These are phyloP conservation scores for Eucalyptus urophylla DNA, from an alignment of 345 rosid species.

Conservation along the genomic window DNA sequence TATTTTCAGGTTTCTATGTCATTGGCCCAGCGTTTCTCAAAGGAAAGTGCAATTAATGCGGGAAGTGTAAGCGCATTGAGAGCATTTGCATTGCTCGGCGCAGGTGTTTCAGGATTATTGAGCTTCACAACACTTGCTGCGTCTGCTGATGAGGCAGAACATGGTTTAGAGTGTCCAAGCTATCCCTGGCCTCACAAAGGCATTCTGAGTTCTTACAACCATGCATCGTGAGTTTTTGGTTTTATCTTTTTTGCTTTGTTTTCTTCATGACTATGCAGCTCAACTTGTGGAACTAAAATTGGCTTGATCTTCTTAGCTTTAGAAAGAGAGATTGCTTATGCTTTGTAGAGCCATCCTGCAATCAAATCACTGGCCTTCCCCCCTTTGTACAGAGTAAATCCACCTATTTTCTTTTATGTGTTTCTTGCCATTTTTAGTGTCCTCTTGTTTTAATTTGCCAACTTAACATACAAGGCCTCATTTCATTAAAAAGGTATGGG, in stretches of 20 bases:
- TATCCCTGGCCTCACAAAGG: conserved; percentile 99
- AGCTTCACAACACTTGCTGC: conserved; percentile 58
- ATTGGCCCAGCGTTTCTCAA: conserved; percentile 21
- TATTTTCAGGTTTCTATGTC: conserved; percentile 41
- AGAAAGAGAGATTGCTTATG: neutral
- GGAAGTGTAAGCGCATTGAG: conserved; percentile 46
- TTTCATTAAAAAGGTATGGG: neutral
- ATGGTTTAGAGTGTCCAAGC: conserved; percentile 66
- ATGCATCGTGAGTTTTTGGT: conserved; percentile 75
- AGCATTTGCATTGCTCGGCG: conserved; percentile 66
- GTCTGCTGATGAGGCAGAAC: conserved; percentile 97
- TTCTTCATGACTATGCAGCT: neutral
- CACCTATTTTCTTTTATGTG: neutral
- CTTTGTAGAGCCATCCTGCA: neutral
- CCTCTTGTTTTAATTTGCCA: neutral
- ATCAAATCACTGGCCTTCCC: neutral
- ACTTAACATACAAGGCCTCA: neutral
- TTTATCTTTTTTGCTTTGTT: neutral
- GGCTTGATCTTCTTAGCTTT: neutral
- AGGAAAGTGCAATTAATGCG: conserved; percentile 48
- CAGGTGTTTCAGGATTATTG: conserved; percentile 78
- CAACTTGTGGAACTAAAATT: neutral
- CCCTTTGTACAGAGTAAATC: neutral
- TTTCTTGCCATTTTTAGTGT: neutral
- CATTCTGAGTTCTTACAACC: conserved; percentile 96